Base-by-base conservation (phyloP, 768 basidiomycete species). In the Mycena polygramma region DNA sequence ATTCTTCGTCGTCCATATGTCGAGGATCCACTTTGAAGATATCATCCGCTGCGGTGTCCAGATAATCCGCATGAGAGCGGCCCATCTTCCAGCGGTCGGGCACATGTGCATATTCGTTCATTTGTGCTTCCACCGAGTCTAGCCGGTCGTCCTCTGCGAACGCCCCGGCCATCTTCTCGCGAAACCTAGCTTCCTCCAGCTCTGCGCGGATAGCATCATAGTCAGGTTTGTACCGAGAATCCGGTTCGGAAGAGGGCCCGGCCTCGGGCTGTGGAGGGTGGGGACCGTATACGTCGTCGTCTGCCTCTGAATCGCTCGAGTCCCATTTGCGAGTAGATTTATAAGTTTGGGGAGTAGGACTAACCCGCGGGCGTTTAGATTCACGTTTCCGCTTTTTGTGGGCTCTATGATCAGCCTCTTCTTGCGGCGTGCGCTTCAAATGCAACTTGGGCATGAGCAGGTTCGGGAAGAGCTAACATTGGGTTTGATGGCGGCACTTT, bases 1-100 rank as follows among this genome's bases (percentile, higher is more conserved):
- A 97, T 69, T 94, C 91, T 73, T 96, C 92, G 10, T 96, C 95
- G 69, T 92, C 91, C 92, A 97, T 92, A 57, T 77, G 57, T 41
- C 76, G 79, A 48, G 82, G 88, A 74, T 80, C 85, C 77, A 79
- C 81, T 74, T 77, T 89, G 79, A 81, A 70, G 74, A 83, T 79
- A 36, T 80, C 80, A 72, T 85, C 83, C 65, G 78, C 79, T 36
- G 79, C 78, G 53, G 54, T 73, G 65, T 72, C 66, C 72, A 70
- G 71, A 73, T 75, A 70, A 63, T 71, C 67, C 46, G 76, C 55
- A 48, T 77, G 74, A 4, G 77, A 72, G 19, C 72, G 72, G 17
- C 76, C 74, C 41, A 74, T 76, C 65, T 85, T 79, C 92, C 94
- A 95, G 48, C 93, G 86, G 73, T 87, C 84, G 7, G 94, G 95